Evolutionary conservation across 139 green algal species (phyloP), one percentile per base, ranked within the genome.

Genomic region (Desmodesmus armatus): DNA sequence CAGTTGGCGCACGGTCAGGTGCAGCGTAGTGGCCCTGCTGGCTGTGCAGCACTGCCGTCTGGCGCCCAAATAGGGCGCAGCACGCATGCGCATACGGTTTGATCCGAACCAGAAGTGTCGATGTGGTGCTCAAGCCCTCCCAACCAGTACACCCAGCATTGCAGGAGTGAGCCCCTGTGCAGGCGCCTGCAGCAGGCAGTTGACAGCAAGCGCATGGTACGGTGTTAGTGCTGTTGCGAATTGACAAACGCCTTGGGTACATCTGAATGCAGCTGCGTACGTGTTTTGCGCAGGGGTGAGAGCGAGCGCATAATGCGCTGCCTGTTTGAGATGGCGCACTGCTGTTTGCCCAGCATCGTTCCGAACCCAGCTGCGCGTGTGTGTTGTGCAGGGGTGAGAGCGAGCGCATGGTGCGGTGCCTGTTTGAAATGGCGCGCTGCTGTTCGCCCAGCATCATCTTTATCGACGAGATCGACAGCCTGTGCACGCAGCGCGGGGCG

Each of bases 381-480:
- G n/a, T n/a, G n/a, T n/a, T n/a, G n/a, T 69, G 74, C 51, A 82
- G 90, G 37, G 91, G 91, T 11, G 91, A 94, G 85, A 92, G 86
- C 53, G 95, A 98, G 89, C 89, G 93, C 37, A 93, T 98, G 92
- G 95, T 97, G 31, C 90, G 95, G 9, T 94, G 91, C 75, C 89
- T 98, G 65, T 98, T 99, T 87, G 94, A 97, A 62, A 90, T 99
- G 85, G 96, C 94, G 1, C 92, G 95, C 25, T 83, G 84, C 23
- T 84, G 93, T 70, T 89, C 94, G 0, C 95, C 95, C 37, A 90
- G 81, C 86, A 97, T 96, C 69, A 96, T 98, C 76, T 98, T 98
- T 90, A 98, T 98, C 63, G 96, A 98, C 83, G 96, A 98, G 92
- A 95, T 98, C 44, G 96, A 98, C 90, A 92, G 89, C 70, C 91